Evolutionary conservation across 495 filamentous ascomycete species (phyloP).

Genomic region (Lentithecium fluviatile): DNA sequence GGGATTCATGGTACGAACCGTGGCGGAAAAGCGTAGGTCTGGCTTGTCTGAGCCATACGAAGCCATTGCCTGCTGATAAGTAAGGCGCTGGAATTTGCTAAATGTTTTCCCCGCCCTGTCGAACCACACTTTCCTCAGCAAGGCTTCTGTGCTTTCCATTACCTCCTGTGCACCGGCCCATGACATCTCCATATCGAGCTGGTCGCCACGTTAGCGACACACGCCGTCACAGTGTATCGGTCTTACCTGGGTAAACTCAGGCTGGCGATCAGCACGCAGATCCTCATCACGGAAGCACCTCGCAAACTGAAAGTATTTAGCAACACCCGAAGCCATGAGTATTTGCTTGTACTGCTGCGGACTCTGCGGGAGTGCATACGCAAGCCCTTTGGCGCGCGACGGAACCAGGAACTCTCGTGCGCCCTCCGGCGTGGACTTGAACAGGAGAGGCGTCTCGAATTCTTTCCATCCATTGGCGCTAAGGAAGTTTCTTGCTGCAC

Average conservation of each 20-base stretch:
- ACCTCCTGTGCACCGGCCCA: slow-evolving; percentile 75
- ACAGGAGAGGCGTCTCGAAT: slow-evolving; percentile 88
- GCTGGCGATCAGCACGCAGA: slow-evolving; percentile 86
- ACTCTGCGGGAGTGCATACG: slow-evolving; percentile 92
- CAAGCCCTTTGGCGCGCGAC: slow-evolving; percentile 67
- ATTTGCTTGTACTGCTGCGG: slow-evolving; percentile 99
- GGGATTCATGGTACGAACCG: slow-evolving; percentile 42
- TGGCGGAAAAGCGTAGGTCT: slow-evolving; percentile 66
- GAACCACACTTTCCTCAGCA: slow-evolving; percentile 61
- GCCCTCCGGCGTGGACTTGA: slow-evolving; percentile 97
- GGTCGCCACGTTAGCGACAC: slow-evolving; percentile 1
- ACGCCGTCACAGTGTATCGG: not conserved
- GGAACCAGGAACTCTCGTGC: slow-evolving; percentile 95
- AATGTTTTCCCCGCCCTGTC: not conserved
- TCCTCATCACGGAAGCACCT: slow-evolving; percentile 96
- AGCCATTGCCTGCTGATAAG: slow-evolving; percentile 77
- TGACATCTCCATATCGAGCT: slow-evolving; percentile 91
- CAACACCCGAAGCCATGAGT: slow-evolving; percentile 85
- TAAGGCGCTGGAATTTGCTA: slow-evolving; percentile 55
- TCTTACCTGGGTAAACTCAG: slow-evolving; percentile 89
- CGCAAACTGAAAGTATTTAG: slow-evolving; percentile 86
- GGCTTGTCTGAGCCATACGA: slow-evolving; percentile 89
- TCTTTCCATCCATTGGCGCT: slow-evolving; percentile 59
- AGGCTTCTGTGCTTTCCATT: slow-evolving; percentile 63
- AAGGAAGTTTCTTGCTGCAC: slow-evolving; percentile 55